These are phyloP conservation scores for Cyberlindnera meyerae DNA, from an alignment of 805 yeast genomes.

Conservation along the genomic window DNA sequence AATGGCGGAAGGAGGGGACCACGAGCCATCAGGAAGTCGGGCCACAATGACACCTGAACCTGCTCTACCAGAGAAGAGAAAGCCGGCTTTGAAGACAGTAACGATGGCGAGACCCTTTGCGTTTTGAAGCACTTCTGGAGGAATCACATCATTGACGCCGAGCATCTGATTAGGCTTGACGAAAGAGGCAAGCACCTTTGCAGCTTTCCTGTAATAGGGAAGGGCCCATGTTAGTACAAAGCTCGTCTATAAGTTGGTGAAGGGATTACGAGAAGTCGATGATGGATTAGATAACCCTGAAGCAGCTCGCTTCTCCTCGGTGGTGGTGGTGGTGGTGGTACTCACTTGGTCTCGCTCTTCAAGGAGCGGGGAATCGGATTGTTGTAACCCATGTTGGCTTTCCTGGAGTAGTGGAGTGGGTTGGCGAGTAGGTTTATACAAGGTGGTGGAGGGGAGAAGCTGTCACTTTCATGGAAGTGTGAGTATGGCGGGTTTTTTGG, in stretches of 20 bases:
- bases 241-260: no score
- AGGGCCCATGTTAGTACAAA: slow-evolving; percentile 23
- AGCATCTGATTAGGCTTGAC: slow-evolving; percentile 91
- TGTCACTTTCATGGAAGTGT: no score
- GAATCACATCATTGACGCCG: slow-evolving; percentile 85
- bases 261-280: no score
- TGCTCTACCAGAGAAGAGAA: slow-evolving; percentile 92
- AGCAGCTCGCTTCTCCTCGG: neutral
- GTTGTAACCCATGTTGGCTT: slow-evolving; percentile 62
- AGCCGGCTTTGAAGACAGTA: slow-evolving; percentile 96
- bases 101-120: slow-evolving; percentile 91
- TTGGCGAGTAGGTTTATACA: no score
- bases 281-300: neutral
- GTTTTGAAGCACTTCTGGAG: slow-evolving; percentile 77
- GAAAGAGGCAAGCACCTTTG: slow-evolving; percentile 82
- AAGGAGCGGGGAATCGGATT: slow-evolving; percentile 93
- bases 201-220: slow-evolving; percentile 71
- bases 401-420: neutral
- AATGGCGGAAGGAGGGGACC: slow-evolving; percentile 98
- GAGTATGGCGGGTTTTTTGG: no score
- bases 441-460: no score
- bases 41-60: slow-evolving; percentile 97
- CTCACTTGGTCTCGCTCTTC: slow-evolving; percentile 79
- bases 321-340: slow-evolving; percentile 17
- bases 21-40: slow-evolving; percentile 85